A percentile compares a stretch with the other conserved stretches of the same genome.
Evolutionary conservation across 345 rosid genomes (phyloP).

Genomic region (Melaleuca alternifolia): DNA sequence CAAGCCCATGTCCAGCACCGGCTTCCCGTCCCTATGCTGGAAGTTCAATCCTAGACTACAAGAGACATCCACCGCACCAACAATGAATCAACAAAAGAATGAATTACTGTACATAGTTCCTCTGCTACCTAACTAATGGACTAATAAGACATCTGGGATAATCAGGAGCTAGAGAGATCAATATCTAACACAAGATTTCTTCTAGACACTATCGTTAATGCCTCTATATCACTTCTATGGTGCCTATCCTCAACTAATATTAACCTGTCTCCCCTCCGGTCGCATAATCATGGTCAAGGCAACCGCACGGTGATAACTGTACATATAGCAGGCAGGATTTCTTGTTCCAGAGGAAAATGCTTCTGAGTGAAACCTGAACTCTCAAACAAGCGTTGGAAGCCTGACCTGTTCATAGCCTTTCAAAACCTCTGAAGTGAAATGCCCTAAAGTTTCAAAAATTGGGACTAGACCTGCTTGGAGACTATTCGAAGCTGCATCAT

Average conservation of each 20-base stretch:
- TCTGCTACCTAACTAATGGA: not conserved
- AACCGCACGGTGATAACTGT: not conserved
- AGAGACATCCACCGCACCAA: not conserved
- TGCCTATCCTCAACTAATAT: not conserved
- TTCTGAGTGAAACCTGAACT: not conserved
- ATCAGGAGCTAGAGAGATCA: not conserved
- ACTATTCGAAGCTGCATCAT: constrained; percentile 71
- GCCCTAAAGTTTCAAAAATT: constrained; percentile 72
- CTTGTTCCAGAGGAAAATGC: not conserved
- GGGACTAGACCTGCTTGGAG: constrained; percentile 76
- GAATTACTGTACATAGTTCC: not conserved
- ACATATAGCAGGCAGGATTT: not conserved
- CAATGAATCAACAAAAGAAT: not conserved
- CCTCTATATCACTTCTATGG: not conserved
- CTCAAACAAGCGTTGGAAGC: not conserved
- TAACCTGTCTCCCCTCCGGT: not conserved
- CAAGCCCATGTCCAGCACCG: not conserved
- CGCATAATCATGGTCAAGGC: not conserved
- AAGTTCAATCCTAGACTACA: not conserved
- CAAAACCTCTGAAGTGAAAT: constrained; percentile 66
- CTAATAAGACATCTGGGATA: not conserved
- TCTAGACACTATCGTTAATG: not conserved
- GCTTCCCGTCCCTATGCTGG: not conserved
- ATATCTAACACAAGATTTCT: not conserved
- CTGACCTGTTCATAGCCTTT: constrained; percentile 68